A percentile compares a stretch with the other conserved stretches of the same genome.
phyloP scores from a whole-genome alignment of 495 filamentous ascomycete species.

The Thozetella sp. region DNA sequence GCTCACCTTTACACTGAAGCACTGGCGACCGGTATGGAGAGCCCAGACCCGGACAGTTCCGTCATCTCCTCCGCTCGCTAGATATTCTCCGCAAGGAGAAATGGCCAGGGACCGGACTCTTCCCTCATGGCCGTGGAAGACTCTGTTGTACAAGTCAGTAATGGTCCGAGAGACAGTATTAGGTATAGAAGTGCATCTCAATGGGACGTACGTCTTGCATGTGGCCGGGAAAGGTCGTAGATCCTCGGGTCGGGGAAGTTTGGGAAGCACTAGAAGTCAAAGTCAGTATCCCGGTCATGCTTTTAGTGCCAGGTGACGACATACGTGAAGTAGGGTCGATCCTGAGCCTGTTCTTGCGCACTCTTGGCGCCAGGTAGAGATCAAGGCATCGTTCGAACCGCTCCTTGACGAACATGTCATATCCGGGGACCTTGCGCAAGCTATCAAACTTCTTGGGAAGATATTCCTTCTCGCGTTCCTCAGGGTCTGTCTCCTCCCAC shows the following conservation, averaged over 20 bases:
- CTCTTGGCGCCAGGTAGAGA: constrained; percentile 89
- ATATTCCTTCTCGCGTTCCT: constrained; percentile 89
- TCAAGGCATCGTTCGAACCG: constrained; percentile 95
- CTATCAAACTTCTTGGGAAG: constrained; percentile 80
- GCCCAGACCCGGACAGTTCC: constrained; percentile 93
- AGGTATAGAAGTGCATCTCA: too few relatives aligned
- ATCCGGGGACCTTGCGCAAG: constrained; percentile 90
- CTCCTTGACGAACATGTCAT: constrained; percentile 87
- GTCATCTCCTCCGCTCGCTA: constrained; percentile 93
- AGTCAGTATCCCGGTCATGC: neutral
- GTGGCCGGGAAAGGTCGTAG: constrained; percentile 79
- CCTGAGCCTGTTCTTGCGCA: constrained; percentile 91
- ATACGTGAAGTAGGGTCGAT: constrained; percentile 83
- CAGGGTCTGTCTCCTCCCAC: constrained; percentile 89
- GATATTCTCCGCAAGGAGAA: constrained; percentile 73
- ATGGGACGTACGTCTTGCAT: neutral
- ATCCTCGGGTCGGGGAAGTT: constrained; percentile 92
- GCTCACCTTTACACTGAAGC: constrained; percentile 81
- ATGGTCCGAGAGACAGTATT: constrained; percentile 79
- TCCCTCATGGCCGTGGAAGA: constrained; percentile 83
- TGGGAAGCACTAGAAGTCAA: constrained; percentile 66
- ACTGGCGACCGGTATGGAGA: constrained; percentile 79
- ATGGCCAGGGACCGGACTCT: constrained; percentile 81
- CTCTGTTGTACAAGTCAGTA: neutral
- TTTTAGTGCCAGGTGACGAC: neutral